These are phyloP conservation scores for Solanum hybrid DNA, from an alignment of 305 asterid species.

Conservation along the genomic window DNA sequence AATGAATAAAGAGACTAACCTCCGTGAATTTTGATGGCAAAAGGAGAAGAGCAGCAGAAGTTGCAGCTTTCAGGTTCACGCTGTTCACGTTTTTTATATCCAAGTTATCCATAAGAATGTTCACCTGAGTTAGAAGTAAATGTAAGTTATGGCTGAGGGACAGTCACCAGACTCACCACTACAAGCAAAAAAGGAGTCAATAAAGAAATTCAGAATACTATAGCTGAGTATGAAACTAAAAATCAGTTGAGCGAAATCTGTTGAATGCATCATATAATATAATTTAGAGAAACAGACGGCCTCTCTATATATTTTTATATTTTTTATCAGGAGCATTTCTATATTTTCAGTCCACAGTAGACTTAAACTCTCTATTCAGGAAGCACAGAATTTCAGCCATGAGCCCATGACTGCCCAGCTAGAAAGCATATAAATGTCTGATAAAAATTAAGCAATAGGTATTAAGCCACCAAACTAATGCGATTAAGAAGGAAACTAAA, in stretches of 20 bases:
- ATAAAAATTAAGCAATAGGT: background rate
- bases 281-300: background rate
- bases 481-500: background rate
- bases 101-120: conserved; percentile 51
- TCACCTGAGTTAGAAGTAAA: conserved; percentile 37
- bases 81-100: conserved; percentile 45
- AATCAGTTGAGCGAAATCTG: background rate
- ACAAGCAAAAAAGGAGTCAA: background rate
- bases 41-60: conserved; percentile 75
- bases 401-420: background rate
- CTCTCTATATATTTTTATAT: background rate
- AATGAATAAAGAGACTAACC: conserved; percentile 31
- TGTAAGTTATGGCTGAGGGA: background rate
- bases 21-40: conserved; percentile 70
- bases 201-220: background rate
- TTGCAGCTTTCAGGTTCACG: conserved; percentile 59
- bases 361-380: background rate
- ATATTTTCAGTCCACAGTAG: background rate
- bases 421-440: background rate
- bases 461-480: background rate
- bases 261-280: background rate
- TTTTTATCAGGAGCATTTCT: background rate
- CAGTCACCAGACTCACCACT: background rate
- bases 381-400: background rate
- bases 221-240: background rate